phyloP scores from a whole-genome alignment of 805 yeast genomes.

The Myxozyma vanderwaltii region DNA sequence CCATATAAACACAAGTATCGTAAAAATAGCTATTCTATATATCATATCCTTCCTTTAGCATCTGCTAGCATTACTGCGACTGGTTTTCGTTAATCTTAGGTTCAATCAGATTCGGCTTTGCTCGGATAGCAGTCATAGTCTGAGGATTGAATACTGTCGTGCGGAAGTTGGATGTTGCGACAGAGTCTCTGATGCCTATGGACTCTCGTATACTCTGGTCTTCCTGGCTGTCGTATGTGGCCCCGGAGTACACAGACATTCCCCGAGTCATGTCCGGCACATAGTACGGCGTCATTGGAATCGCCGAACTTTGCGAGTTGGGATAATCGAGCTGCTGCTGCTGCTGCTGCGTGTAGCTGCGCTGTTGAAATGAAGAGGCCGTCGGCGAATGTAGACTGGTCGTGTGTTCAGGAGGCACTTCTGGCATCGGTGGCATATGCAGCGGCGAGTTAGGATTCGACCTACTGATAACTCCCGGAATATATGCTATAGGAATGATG shows the following conservation, averaged over 20 bases:
- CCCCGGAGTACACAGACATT: slow-evolving; percentile 29
- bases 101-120: slow-evolving; percentile 65
- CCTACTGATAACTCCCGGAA: slow-evolving; percentile 70
- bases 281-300: background rate
- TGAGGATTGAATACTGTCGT: slow-evolving; percentile 51
- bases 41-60: background rate
- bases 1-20: background rate
- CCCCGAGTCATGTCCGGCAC: slow-evolving; percentile 5
- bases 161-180: slow-evolving; percentile 46
- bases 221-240: slow-evolving; percentile 26
- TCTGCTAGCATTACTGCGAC: no score
- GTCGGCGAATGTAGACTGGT: background rate
- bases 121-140: slow-evolving; percentile 72
- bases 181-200: slow-evolving; percentile 42
- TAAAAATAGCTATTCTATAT: background rate
- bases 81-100: background rate
- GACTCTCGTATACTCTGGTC: slow-evolving; percentile 39
- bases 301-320: background rate
- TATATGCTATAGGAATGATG: slow-evolving; percentile 16
- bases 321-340: slow-evolving; percentile 1
- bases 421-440: slow-evolving; percentile 36
- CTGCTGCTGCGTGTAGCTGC: background rate
- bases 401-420: slow-evolving; percentile 31
- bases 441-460: slow-evolving; percentile 25
- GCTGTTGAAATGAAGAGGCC: background rate